Percentiles rank a stretch among this genome's conserved stretches.
phyloP scores from a whole-genome alignment of 176 grass and related monocot genomes.

The Eremochloa ophiuroides region DNA sequence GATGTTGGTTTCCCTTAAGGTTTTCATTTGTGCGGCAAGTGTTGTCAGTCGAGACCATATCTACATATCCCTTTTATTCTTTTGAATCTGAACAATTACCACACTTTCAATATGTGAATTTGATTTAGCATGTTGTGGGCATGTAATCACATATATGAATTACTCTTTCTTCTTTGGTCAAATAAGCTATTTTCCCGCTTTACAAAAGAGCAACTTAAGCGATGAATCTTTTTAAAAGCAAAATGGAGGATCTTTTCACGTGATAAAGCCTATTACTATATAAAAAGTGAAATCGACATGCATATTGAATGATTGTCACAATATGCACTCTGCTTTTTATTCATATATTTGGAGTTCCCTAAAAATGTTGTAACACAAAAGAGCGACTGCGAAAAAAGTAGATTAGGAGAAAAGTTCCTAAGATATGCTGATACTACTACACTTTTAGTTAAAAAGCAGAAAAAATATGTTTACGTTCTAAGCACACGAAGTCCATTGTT shows the following conservation, averaged over 20 bases:
- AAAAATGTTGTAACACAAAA: background rate
- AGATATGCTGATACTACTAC: background rate
- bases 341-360: background rate
- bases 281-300: background rate
- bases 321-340: background rate
- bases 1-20: background rate
- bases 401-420: background rate
- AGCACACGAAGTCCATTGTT: background rate
- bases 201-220: background rate
- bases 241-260: background rate
- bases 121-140: background rate
- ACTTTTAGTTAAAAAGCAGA: conserved; percentile 16
- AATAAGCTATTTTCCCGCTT: conserved; percentile 11
- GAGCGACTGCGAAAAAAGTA: background rate
- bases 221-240: background rate
- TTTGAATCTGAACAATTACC: background rate
- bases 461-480: background rate
- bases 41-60: background rate
- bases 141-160: conserved; percentile 5
- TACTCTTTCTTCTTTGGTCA: background rate
- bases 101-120: conserved; percentile 15
- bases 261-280: background rate
- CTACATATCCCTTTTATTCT: background rate
- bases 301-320: background rate
- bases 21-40: conserved; percentile 7